These are phyloP conservation scores for Sechiopsis laciniata DNA, from an alignment of 306 rosid genomes.

Conservation along the genomic window DNA sequence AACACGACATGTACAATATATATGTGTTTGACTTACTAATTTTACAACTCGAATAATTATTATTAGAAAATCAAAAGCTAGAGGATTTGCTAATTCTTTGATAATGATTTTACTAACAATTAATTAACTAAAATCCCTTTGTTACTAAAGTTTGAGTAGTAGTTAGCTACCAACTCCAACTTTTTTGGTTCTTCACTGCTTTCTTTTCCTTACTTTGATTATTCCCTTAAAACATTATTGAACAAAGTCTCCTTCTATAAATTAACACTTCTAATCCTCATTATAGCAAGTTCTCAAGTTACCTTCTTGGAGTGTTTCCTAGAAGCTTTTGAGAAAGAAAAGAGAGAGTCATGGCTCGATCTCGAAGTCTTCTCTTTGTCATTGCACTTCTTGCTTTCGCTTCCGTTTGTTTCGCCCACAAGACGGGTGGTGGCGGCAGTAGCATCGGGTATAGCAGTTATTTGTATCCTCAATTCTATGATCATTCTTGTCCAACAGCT, in stretches of 20 bases:
- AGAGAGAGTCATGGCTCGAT: conserved; percentile 35
- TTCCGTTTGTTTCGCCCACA: conserved; percentile 41
- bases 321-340: not conserved
- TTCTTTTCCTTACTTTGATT: not conserved
- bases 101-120: not conserved
- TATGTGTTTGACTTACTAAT: too few relatives aligned
- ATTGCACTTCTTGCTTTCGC: conserved; percentile 48
- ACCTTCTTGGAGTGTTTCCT: not conserved
- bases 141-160: not conserved
- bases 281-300: conserved; percentile 5
- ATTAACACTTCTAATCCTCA: conserved; percentile 17
- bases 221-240: not conserved
- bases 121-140: not conserved
- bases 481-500: conserved; percentile 67
- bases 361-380: conserved; percentile 29
- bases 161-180: conserved; percentile 30
- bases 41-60: too few relatives aligned
- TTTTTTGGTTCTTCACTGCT: not conserved
- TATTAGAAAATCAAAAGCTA: too few relatives aligned
- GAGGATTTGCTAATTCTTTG: too few relatives aligned
- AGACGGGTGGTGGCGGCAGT: not conserved
- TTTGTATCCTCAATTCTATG: conserved; percentile 71
- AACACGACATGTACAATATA: not conserved
- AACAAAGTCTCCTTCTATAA: conserved; percentile 33
- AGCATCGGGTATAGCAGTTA: not conserved